Evolutionary conservation across 495 filamentous ascomycete species (phyloP).

Genomic region (Wilcoxina mikolae): DNA sequence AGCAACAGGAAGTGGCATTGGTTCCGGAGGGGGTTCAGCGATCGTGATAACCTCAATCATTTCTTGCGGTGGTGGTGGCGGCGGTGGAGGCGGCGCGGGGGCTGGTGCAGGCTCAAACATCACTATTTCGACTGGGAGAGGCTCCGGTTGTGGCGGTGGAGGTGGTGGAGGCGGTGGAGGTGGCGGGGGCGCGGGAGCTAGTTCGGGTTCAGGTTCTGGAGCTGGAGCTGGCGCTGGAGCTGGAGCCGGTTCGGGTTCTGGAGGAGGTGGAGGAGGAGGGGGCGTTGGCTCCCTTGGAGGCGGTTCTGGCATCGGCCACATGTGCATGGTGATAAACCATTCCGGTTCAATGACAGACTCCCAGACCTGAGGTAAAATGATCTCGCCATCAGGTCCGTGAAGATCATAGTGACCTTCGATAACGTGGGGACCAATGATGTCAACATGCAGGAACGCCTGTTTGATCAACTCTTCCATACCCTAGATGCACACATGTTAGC

Average conservation of each 20-base stretch:
- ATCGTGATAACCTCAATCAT: conserved; percentile 5
- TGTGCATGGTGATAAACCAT: conserved; percentile 86
- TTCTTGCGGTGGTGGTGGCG: conserved; percentile 9
- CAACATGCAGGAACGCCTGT: conserved; percentile 37
- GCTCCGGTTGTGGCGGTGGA: conserved; percentile 1
- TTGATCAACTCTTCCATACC: conserved; percentile 41
- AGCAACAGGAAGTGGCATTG: conserved; percentile 8
- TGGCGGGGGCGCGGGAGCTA: conserved; percentile 12
- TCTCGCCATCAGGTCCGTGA: conserved; percentile 33
- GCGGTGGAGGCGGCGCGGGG: conserved; percentile 15
- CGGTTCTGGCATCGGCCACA: conserved; percentile 67
- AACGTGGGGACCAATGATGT: conserved; percentile 36
- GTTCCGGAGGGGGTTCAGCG: conserved; percentile 7
- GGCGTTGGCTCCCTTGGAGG: conserved; percentile 17
- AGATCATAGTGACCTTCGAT: conserved; percentile 38
- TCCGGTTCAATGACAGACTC: conserved; percentile 39
- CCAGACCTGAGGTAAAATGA: conserved; percentile 40
- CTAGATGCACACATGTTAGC: conserved; percentile 22
- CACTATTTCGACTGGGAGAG: conserved; percentile 7
- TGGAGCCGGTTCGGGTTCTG: conserved; percentile 13
- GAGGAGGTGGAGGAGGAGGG: conserved; percentile 16
- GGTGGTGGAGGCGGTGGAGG: conserved; percentile 9
- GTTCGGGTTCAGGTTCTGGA: conserved; percentile 10
- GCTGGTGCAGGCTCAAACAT: conserved; percentile 5
- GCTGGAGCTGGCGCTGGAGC: conserved; percentile 4